Base-by-base conservation (phyloP, 352 stramenopile genomes). In the Pythium guiyangense region DNA sequence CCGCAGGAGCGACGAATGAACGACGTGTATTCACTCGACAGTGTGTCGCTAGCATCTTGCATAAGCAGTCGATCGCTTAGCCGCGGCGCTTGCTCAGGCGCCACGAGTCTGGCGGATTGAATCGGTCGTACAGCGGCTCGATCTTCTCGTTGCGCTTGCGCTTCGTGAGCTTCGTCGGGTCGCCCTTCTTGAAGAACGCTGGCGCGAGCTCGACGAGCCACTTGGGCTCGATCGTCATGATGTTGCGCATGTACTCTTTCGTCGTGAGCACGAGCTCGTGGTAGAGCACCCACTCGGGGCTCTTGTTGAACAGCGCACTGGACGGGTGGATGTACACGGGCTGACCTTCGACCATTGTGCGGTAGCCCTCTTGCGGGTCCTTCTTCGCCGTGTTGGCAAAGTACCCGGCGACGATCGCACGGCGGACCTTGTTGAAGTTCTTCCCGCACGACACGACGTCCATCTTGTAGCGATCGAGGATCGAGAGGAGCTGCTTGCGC, bases 381-480 rank as follows among this genome's bases (percentile, higher is more conserved):
- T 99, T 99, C 84, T 99, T 99, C 20, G 97, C 97, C 25, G 96
- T 97, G 72, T 99, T 98, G 10, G 91, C 98, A 68, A 99, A 99
- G 69, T 99, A 99, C 10, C 97, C 98, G 6, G 96, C 93, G 20
- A 97, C 91, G 57, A 99, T 99, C 35, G 97, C 97, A 59, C 97
- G 97, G 18, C 96, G 96, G 52, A 99, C 96, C 63, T 98, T 96
- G 69, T 98, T 98, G 62, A 97, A 98, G 63, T 97, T 96, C 57
- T 97, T 97, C 15, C 96, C 96, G 29, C 96, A 97, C 27, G 90
- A 98, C 29, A 99, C 78, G 48, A 99, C 92, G 48, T 99, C 92
- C 74, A 99, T 97, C 65, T 98, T 98, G 81, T 99, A 99, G 9
- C 97, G 78, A 73, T 99, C 97, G 77, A 99, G 91, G 67, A 99